Percentiles rank a stretch among this genome's conserved stretches.
phyloP scores from a whole-genome alignment of 2,329 filamentous ascomycete genomes.

The Talaromyces amestolkiae region DNA sequence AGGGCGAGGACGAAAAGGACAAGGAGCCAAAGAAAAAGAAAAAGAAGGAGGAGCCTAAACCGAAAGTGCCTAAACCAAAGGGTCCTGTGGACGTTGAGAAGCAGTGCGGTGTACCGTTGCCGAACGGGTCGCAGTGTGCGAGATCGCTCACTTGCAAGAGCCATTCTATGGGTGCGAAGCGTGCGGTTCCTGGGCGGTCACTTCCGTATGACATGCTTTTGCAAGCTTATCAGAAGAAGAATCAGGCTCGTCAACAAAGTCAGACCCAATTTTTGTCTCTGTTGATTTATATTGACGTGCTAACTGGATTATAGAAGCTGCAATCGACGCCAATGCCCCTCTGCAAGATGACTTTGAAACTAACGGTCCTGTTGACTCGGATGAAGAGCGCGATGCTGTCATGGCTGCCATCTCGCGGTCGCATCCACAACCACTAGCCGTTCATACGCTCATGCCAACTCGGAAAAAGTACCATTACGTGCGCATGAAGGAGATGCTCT shows the following conservation, averaged over 20 bases:
- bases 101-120: slow-evolving; percentile 83
- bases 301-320: slow-evolving; percentile 64
- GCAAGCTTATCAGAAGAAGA: slow-evolving; percentile 91
- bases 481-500: slow-evolving; percentile 63
- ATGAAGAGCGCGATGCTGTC: slow-evolving; percentile 87
- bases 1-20: slow-evolving; percentile 69
- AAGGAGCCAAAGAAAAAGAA: slow-evolving; percentile 87
- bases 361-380: slow-evolving; percentile 81
- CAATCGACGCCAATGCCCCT: slow-evolving; percentile 89
- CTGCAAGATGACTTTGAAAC: slow-evolving; percentile 81
- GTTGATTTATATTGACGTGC: slow-evolving; percentile 11
- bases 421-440: slow-evolving; percentile 73
- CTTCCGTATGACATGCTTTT: slow-evolving; percentile 91
- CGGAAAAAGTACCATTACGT: slow-evolving; percentile 59
- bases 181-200: slow-evolving; percentile 80
- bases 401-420: slow-evolving; percentile 76
- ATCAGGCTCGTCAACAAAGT: slow-evolving; percentile 97
- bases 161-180: slow-evolving; percentile 91
- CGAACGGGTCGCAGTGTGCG: slow-evolving; percentile 83
- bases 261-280: slow-evolving; percentile 39
- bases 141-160: slow-evolving; percentile 90
- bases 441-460: slow-evolving; percentile 55
- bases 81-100: slow-evolving; percentile 91
- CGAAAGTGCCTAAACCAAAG: slow-evolving; percentile 80
- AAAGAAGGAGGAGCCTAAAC: slow-evolving; percentile 88